A percentile compares a stretch with the other conserved stretches of the same genome.
Evolutionary conservation across 2,329 filamentous ascomycete genomes (phyloP).

Genomic region (Trichoderma arundinaceum): DNA sequence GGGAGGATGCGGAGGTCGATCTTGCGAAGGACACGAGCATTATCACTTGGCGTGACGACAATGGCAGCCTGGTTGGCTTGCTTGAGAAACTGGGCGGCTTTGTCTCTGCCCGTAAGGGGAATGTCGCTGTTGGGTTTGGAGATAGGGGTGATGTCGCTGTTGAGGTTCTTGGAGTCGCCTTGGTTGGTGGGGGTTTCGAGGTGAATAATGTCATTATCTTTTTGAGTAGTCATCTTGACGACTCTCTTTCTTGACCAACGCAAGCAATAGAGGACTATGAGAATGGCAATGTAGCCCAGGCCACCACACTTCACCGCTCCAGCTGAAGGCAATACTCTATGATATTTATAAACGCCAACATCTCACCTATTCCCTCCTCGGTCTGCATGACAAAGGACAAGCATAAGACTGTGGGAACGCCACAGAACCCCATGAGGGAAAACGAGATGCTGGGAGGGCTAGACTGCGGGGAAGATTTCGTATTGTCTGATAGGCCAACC

Average conservation of each 20-base stretch:
- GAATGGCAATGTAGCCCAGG: background rate
- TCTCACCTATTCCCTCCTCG: slow-evolving; percentile 5
- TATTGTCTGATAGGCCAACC: slow-evolving; percentile 24
- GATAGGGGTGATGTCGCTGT: slow-evolving; percentile 21
- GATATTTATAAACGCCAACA: slow-evolving; percentile 22
- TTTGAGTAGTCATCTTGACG: slow-evolving; percentile 16
- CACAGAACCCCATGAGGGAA: slow-evolving; percentile 20
- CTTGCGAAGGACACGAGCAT: slow-evolving; percentile 52
- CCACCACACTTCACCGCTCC: background rate
- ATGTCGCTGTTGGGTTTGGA: slow-evolving; percentile 5
- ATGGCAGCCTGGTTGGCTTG: slow-evolving; percentile 50
- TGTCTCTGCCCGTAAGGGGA: slow-evolving; percentile 44
- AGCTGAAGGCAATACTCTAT: slow-evolving; percentile 3
- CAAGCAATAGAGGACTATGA: background rate
- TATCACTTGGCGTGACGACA: slow-evolving; percentile 57
- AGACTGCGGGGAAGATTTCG: slow-evolving; percentile 18
- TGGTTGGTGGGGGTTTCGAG: slow-evolving; percentile 2
- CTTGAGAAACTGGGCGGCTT: slow-evolving; percentile 56
- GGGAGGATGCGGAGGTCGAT: slow-evolving; percentile 58
- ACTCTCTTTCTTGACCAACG: background rate
- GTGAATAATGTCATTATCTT: slow-evolving; percentile 31
- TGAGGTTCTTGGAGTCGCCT: background rate
- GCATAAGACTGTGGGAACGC: background rate
- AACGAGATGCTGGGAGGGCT: background rate
- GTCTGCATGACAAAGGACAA: background rate